Percentiles rank a stretch among this genome's conserved stretches.
These are phyloP conservation scores for Sarcomyxa edulis DNA, from an alignment of 768 basidiomycete species.

Conservation along the genomic window DNA sequence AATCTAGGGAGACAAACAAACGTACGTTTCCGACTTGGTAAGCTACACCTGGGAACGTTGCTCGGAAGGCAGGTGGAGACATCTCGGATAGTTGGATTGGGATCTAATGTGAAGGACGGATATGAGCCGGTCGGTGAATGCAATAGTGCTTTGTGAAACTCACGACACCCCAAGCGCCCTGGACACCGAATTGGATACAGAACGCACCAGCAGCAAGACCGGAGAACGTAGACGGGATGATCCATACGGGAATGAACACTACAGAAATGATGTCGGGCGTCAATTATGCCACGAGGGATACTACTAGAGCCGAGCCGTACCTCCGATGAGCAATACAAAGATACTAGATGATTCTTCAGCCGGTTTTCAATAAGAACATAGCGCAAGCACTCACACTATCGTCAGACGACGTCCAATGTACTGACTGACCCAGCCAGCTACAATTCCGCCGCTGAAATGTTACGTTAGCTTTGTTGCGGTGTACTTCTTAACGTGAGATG, in stretches of 20 bases:
- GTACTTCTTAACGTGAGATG: not conserved
- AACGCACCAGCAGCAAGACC: slow-evolving; percentile 81
- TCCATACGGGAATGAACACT: slow-evolving; percentile 77
- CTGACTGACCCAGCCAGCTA: slow-evolving; percentile 72
- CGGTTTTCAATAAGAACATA: not conserved
- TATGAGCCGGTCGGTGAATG: slow-evolving; percentile 13
- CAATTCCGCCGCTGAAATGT: slow-evolving; percentile 49
- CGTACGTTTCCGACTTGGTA: slow-evolving; percentile 77
- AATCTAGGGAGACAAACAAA: slow-evolving; percentile 13
- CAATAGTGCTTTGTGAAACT: slow-evolving; percentile 42
- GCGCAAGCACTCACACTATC: slow-evolving; percentile 44
- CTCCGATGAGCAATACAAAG: slow-evolving; percentile 51
- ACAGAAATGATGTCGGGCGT: slow-evolving; percentile 16
- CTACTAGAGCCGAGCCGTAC: slow-evolving; percentile 21
- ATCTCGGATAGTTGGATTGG: slow-evolving; percentile 82
- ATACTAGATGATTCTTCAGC: slow-evolving; percentile 26
- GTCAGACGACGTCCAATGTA: slow-evolving; percentile 81
- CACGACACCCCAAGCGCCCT: slow-evolving; percentile 88
- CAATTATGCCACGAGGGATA: not conserved
- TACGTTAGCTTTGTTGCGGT: not conserved
- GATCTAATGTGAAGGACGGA: slow-evolving; percentile 32
- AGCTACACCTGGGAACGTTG: slow-evolving; percentile 80
- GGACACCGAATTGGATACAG: slow-evolving; percentile 82
- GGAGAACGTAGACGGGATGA: slow-evolving; percentile 64
- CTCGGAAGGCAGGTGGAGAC: slow-evolving; percentile 85